phyloP scores from a whole-genome alignment of 176 grass and related monocot genomes.

The Triticum dicoccoides region DNA sequence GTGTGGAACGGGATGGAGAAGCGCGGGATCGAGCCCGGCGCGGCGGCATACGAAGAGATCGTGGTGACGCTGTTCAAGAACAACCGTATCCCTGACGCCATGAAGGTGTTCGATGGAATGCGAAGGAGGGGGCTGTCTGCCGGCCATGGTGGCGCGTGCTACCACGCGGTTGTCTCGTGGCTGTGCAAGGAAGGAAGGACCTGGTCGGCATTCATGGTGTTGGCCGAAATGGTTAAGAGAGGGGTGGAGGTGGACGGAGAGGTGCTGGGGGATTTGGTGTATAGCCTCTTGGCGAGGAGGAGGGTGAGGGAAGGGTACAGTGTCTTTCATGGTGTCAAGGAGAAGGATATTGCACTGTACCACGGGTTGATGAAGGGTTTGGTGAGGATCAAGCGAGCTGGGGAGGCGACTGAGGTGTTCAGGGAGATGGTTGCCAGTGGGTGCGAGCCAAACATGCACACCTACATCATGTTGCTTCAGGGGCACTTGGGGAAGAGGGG shows the following conservation, averaged over 20 bases:
- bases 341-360: conserved; percentile 55
- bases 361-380: conserved; percentile 86
- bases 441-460: conserved; percentile 83
- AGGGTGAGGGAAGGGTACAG: conserved; percentile 61
- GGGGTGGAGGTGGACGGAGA: conserved; percentile 48
- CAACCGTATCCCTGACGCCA: conserved; percentile 59
- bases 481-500: conserved; percentile 82
- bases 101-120: conserved; percentile 66
- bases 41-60: conserved; percentile 57
- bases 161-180: conserved; percentile 49
- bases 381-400: conserved; percentile 60
- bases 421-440: conserved; percentile 59
- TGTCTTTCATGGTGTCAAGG: conserved; percentile 40
- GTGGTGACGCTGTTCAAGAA: conserved; percentile 73
- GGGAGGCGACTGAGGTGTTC: conserved; percentile 64
- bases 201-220: conserved; percentile 49
- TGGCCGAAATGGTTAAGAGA: conserved; percentile 82
- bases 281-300: conserved; percentile 55
- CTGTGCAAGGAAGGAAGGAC: conserved; percentile 73
- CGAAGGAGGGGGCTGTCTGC: conserved; percentile 29
- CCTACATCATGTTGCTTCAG: conserved; percentile 89
- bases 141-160: conserved; percentile 30
- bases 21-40: conserved; percentile 46
- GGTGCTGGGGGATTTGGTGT: conserved; percentile 59
- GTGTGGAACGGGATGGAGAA: conserved; percentile 69